phyloP scores from a whole-genome alignment of 1,284 basidiomycete species.

The Ganoderma lucidum region DNA sequence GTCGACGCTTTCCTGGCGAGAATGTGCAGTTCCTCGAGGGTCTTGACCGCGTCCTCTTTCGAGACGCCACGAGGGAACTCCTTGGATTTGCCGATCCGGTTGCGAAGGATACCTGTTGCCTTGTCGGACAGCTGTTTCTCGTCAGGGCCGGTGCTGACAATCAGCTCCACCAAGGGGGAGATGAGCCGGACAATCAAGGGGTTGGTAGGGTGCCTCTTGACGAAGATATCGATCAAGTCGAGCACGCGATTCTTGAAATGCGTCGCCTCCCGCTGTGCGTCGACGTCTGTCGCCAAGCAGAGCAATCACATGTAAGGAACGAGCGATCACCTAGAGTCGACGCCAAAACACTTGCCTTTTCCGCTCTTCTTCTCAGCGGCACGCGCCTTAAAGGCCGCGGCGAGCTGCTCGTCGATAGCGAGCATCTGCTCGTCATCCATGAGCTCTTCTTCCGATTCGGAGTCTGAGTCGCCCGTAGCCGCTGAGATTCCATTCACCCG shows the following conservation, averaged over 20 bases:
- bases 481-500: constrained; percentile 76
- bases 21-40: constrained; percentile 76
- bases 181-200: constrained; percentile 75
- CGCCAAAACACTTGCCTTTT: constrained; percentile 57
- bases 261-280: constrained; percentile 83
- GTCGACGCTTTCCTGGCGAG: constrained; percentile 77
- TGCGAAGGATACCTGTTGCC: constrained; percentile 80
- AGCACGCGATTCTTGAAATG: constrained; percentile 96
- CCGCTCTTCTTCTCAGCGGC: constrained; percentile 66
- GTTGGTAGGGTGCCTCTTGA: constrained; percentile 79
- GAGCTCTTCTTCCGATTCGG: constrained; percentile 67
- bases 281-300: constrained; percentile 52
- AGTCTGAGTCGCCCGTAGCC: constrained; percentile 55
- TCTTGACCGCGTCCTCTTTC: constrained; percentile 49
- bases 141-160: constrained; percentile 70
- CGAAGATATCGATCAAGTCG: constrained; percentile 88
- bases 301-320: constrained; percentile 1
- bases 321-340: constrained; percentile 2
- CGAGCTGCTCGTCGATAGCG: constrained; percentile 92
- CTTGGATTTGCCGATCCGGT: constrained; percentile 80
- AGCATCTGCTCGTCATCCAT: constrained; percentile 99
- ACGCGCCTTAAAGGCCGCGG: constrained; percentile 84
- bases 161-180: constrained; percentile 80
- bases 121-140: constrained; percentile 90
- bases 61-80: constrained; percentile 67